A percentile compares a stretch with the other conserved stretches of the same genome.
Evolutionary conservation across 208 protist genomes (phyloP).

Genomic region (Acanthamoeba sp.): DNA sequence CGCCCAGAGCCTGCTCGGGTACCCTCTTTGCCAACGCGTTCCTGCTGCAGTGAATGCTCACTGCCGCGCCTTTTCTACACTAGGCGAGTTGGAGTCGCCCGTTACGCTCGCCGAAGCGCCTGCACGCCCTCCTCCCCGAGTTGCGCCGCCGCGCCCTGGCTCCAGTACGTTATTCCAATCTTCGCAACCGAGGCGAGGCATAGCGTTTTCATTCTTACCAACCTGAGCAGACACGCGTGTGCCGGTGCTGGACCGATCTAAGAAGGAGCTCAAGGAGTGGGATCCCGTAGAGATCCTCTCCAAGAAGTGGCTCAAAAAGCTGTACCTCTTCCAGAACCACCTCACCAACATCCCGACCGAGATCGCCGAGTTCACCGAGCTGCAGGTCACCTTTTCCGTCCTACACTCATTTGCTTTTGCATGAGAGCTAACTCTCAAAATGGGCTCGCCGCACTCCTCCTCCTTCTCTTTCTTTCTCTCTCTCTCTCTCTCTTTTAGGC

Average conservation of each 20-base stretch:
- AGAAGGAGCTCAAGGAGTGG: constrained; percentile 70
- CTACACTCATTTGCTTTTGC: not conserved
- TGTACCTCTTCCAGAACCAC: constrained; percentile 73
- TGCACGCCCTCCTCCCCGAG: not conserved
- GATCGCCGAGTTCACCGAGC: constrained; percentile 18
- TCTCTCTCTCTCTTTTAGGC: not conserved
- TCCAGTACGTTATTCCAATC: not conserved
- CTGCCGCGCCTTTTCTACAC: too few relatives aligned
- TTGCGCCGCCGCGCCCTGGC: constrained; percentile 12
- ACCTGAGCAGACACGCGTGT: constrained; percentile 7
- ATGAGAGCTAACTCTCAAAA: not conserved
- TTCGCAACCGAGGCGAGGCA: too few relatives aligned
- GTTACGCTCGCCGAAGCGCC: not conserved
- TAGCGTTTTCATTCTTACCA: not conserved
- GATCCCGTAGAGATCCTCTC: constrained; percentile 31
- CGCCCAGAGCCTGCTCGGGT: not conserved
- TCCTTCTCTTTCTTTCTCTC: not conserved
- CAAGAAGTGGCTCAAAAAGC: constrained; percentile 70
- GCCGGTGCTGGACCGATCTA: constrained; percentile 69
- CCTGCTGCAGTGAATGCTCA: too few relatives aligned
- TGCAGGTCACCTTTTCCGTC: constrained; percentile 5
- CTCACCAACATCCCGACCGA: constrained; percentile 33
- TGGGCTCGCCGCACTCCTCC: not conserved
- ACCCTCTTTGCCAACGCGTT: too few relatives aligned
- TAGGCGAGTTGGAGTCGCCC: not conserved